Conservation (phyloP, 1,284 basidiomycete genomes). For the Trichosporon sp. region DNA sequence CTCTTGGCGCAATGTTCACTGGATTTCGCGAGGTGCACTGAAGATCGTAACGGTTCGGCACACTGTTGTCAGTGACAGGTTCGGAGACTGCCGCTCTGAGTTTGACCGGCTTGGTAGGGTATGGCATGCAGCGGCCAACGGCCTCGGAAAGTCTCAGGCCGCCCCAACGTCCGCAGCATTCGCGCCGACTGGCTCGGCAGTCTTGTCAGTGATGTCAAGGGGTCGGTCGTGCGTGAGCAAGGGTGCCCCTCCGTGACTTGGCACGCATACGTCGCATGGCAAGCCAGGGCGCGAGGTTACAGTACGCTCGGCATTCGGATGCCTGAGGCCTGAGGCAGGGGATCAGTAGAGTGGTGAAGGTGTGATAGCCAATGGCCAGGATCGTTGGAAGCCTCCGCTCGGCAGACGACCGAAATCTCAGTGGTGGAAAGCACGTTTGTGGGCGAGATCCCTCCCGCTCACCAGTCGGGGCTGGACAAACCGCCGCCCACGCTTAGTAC, state of each 20-base stretch:
- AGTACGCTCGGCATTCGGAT: not conserved
- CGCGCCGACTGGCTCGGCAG: not conserved
- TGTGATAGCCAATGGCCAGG: not conserved
- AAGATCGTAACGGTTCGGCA: not conserved
- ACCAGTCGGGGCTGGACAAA: not conserved
- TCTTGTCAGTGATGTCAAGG: not conserved
- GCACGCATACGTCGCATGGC: not conserved
- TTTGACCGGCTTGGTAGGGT: not conserved
- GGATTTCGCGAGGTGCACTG: not conserved
- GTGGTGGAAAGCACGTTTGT: not conserved
- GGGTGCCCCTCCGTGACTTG: not conserved
- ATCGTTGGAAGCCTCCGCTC: not conserved
- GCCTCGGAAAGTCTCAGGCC: not conserved
- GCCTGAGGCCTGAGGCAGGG: too few species aligned
- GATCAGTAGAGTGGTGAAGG: not conserved
- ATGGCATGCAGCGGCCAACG: not conserved
- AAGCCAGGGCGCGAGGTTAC: too few species aligned
- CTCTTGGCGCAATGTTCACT: not conserved
- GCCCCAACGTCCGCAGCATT: not conserved
- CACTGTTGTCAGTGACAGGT: not conserved
- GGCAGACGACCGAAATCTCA: not conserved
- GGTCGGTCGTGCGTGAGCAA: not conserved
- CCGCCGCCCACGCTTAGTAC: not conserved
- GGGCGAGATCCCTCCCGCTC: not conserved
- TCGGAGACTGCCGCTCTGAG: not conserved